Evolutionary conservation across 257 asterid species (phyloP).

Genomic region (Echites panduratus): DNA sequence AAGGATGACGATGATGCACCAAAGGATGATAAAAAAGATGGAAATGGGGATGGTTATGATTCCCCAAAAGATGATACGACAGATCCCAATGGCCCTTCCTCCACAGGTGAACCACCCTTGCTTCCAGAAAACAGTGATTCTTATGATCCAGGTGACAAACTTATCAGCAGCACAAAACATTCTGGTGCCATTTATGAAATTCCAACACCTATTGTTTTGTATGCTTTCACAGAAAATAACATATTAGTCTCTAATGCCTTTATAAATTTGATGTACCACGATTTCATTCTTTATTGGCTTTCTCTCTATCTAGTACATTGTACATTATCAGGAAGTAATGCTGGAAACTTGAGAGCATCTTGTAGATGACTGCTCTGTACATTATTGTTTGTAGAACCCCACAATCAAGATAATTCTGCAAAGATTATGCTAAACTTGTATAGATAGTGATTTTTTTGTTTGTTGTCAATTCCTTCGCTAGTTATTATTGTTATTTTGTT

Average conservation of each 20-base stretch:
- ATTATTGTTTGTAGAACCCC: constrained; percentile 25
- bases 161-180: constrained; percentile 23
- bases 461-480: not conserved
- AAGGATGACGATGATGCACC: not conserved
- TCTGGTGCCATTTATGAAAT: constrained; percentile 15
- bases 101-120: constrained; percentile 42
- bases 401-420: constrained; percentile 1
- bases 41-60: constrained; percentile 33
- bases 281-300: constrained; percentile 21
- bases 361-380: constrained; percentile 33
- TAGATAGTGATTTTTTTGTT: not conserved
- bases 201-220: constrained; percentile 14
- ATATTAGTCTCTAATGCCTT: constrained; percentile 19
- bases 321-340: constrained; percentile 32
- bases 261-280: constrained; percentile 15
- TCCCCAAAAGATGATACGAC: constrained; percentile 37
- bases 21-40: not conserved
- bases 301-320: constrained; percentile 27
- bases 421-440: not conserved
- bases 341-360: constrained; percentile 18
- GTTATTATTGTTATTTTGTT: not conserved
- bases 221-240: constrained; percentile 18
- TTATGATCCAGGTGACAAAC: constrained; percentile 39
- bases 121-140: constrained; percentile 42
- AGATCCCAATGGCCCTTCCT: constrained; percentile 28